Evolutionary conservation across 2,329 filamentous ascomycete species (phyloP).

Genomic region (Fulvia fulva): DNA sequence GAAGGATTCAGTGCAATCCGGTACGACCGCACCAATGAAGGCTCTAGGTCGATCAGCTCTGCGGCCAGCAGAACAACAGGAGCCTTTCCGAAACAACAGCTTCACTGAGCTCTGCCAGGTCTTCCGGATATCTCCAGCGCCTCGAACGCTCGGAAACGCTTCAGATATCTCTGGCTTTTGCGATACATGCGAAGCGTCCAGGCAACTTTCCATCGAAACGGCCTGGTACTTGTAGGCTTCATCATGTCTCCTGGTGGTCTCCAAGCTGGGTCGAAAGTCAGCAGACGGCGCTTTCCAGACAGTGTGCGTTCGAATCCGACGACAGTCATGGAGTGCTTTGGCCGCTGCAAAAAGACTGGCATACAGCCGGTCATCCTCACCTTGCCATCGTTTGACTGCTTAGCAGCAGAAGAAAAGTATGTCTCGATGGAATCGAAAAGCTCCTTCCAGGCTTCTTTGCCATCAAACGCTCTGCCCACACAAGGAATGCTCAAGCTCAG

Average conservation of each 20-base stretch:
- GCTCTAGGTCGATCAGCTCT: not conserved
- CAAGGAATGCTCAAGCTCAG: constrained; percentile 59
- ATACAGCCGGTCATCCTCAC: constrained; percentile 66
- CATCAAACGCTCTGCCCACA: constrained; percentile 49
- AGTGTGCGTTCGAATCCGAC: constrained; percentile 71
- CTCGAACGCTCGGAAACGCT: constrained; percentile 72
- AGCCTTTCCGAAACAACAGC: not conserved
- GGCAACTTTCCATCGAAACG: constrained; percentile 34
- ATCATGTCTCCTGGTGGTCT: constrained; percentile 62
- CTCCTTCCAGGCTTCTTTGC: constrained; percentile 48
- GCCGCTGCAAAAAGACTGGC: constrained; percentile 86
- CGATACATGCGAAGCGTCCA: constrained; percentile 63
- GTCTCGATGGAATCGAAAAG: constrained; percentile 63
- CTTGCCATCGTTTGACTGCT: constrained; percentile 45
- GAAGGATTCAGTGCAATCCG: not conserved
- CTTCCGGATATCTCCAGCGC: constrained; percentile 35
- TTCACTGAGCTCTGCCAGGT: not conserved
- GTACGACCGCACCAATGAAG: not conserved
- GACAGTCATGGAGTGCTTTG: constrained; percentile 85
- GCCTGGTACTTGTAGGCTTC: constrained; percentile 39
- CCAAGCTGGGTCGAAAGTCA: constrained; percentile 87
- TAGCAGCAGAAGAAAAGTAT: constrained; percentile 59
- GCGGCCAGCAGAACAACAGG: not conserved
- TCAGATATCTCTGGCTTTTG: constrained; percentile 63
- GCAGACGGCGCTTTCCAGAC: constrained; percentile 62